Percentiles rank a stretch among this genome's conserved stretches.
Conservation (phyloP, 2,329 filamentous ascomycete species). For the Graphilbum fragrans region DNA sequence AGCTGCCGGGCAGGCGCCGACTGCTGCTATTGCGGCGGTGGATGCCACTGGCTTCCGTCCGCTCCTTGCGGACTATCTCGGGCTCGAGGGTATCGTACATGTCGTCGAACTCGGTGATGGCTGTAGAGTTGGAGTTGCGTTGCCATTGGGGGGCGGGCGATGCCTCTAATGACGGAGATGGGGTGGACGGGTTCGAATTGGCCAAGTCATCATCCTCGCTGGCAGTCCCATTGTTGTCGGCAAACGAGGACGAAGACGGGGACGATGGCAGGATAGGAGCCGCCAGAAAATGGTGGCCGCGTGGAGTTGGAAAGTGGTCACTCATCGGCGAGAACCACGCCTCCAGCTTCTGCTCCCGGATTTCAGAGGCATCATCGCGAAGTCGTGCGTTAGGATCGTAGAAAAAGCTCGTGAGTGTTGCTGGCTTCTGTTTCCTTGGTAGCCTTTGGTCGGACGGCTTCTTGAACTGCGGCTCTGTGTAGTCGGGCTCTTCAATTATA, state of each 20-base stretch:
- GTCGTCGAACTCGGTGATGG: constrained; percentile 69
- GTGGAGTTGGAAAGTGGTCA: constrained; percentile 61
- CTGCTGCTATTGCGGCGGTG: background rate
- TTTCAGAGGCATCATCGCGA: constrained; percentile 7
- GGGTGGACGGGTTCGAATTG: constrained; percentile 1
- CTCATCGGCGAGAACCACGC: constrained; percentile 47
- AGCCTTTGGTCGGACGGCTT: no score
- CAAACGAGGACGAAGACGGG: constrained; percentile 37
- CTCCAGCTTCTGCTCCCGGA: constrained; percentile 35
- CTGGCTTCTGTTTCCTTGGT: constrained; percentile 1
- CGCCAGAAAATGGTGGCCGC: constrained; percentile 51
- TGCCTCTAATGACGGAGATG: constrained; percentile 6
- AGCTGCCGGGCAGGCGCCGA: background rate
- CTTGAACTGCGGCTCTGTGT: constrained; percentile 1
- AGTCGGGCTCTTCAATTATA: constrained; percentile 40
- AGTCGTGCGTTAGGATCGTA: background rate
- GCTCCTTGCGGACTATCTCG: constrained; percentile 27
- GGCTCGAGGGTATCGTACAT: constrained; percentile 79
- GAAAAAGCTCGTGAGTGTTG: constrained; percentile 1
- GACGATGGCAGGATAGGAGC: constrained; percentile 51
- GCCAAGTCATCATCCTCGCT: constrained; percentile 17
- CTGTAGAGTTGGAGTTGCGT: constrained; percentile 37
- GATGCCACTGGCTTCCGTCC: background rate
- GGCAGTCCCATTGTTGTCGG: constrained; percentile 26
- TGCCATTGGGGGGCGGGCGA: constrained; percentile 48